Percentiles rank a stretch among this genome's conserved stretches.
Evolutionary conservation across 2,329 filamentous ascomycete genomes (phyloP).

Genomic region (Didymella lethalis): DNA sequence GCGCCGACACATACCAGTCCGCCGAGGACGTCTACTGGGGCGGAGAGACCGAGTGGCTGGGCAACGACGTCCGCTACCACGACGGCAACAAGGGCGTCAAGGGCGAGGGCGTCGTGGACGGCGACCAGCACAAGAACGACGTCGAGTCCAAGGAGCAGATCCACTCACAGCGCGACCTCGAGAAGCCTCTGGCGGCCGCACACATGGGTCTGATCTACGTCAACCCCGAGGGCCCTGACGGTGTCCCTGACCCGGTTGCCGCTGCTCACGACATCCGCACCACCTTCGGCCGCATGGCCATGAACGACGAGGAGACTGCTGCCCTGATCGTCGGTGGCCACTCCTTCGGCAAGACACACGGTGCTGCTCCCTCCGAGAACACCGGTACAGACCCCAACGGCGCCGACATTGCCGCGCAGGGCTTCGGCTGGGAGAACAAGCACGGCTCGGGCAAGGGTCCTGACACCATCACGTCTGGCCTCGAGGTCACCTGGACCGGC

Average conservation of each 20-base stretch:
- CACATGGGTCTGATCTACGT: conserved; percentile 85
- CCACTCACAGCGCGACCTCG: conserved; percentile 67
- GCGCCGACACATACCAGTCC: conserved; percentile 75
- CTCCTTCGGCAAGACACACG: conserved; percentile 82
- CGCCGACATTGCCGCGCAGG: conserved; percentile 70
- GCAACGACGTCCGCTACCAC: conserved; percentile 74
- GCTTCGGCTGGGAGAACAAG: conserved; percentile 75
- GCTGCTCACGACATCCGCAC: conserved; percentile 75
- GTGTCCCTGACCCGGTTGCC: conserved; percentile 72
- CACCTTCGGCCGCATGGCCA: conserved; percentile 81
- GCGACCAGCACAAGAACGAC: conserved; percentile 43
- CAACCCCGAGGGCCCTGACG: conserved; percentile 78
- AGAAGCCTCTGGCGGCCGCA: conserved; percentile 71
- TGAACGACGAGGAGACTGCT: conserved; percentile 84
- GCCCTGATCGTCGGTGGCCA: conserved; percentile 81
- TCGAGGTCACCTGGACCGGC: conserved; percentile 82
- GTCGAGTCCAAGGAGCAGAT: conserved; percentile 37
- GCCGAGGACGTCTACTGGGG: conserved; percentile 83
- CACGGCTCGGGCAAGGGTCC: conserved; percentile 72
- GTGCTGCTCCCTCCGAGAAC: conserved; percentile 69
- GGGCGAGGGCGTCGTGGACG: conserved; percentile 50
- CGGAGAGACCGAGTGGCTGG: conserved; percentile 75
- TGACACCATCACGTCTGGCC: conserved; percentile 76
- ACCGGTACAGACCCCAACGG: conserved; percentile 73
- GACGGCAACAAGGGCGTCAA: conserved; percentile 59